Base-by-base conservation (phyloP, 108 stramenopile genomes). In the Pseudonitzschia multiseries region DNA sequence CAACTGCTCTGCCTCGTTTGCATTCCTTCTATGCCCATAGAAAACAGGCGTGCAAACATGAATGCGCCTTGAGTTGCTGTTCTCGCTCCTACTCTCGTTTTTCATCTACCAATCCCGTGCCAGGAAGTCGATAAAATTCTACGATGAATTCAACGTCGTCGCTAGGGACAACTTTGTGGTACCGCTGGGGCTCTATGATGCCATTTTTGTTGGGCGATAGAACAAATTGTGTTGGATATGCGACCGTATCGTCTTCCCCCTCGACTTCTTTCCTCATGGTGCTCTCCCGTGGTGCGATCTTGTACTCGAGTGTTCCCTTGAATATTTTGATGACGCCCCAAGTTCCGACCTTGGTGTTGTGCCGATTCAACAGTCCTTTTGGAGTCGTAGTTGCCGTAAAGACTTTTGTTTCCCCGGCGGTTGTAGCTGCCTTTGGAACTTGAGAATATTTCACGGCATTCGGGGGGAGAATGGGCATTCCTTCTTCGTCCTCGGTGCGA, bases 71-170 rank as follows among this genome's bases (percentile, higher is more conserved):
- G n/a, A n/a, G n/a, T n/a, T n/a, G n/a, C n/a, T n/a, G n/a, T n/a
- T n/a, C n/a, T n/a, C n/a, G n/a, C n/a, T 36, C 6, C 36, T 36
- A 36, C 59, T 85, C 84, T 68, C 84, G 63, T 65, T 76, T 53
- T 70, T 85, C 84, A 61, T 82, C 75, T 2, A 85, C 81, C 33
- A 33, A 59, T 48, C 84, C 84, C n/a, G 81, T 85, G 21, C 75
- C 78, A 48, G 84, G 84, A 22, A 82, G 48, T 62, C 84, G 73
- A 46, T 65, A 72, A 72, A 86, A 86, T 29, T 86, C 83, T 10
- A 86, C 86, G 10, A 80, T 76, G 64, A 86, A 86, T 62, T 86
- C 75, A 41, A 86, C 21, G 74, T 86, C 83, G 41, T 81, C 75
- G 4, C 74, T 66, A 27, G 81, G 65, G 42, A 69, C 75, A 18